Evolutionary conservation across 768 basidiomycete genomes (phyloP).

Genomic region (Myochromella boudieri): DNA sequence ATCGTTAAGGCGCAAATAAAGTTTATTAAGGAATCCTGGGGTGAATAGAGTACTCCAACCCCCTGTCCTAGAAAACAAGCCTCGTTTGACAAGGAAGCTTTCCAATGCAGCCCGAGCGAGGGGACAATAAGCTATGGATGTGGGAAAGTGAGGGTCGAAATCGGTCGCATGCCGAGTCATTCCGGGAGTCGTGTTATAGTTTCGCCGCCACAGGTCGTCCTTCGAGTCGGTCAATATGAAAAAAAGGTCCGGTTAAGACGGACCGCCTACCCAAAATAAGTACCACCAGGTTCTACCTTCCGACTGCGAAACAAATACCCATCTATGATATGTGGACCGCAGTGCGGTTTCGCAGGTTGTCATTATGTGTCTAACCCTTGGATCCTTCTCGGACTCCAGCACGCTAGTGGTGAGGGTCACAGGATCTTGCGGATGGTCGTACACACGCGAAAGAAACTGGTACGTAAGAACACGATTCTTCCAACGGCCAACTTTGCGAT

Average conservation of each 20-base stretch:
- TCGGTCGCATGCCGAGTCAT: slow-evolving; percentile 50
- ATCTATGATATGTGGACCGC: slow-evolving; percentile 50
- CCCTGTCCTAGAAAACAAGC: slow-evolving; percentile 48
- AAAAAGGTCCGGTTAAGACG: neutral
- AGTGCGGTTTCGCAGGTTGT: slow-evolving; percentile 44
- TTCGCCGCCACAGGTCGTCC: slow-evolving; percentile 79
- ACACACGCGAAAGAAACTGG: slow-evolving; percentile 60
- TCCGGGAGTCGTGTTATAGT: slow-evolving; percentile 53
- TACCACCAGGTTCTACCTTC: slow-evolving; percentile 74
- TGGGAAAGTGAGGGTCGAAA: slow-evolving; percentile 72
- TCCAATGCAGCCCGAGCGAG: slow-evolving; percentile 65
- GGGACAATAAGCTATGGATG: slow-evolving; percentile 73
- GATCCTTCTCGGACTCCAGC: slow-evolving; percentile 50
- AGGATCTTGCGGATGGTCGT: slow-evolving; percentile 51
- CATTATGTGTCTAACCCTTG: slow-evolving; percentile 54
- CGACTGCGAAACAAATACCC: slow-evolving; percentile 45
- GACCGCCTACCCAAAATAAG: slow-evolving; percentile 64
- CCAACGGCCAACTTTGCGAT: slow-evolving; percentile 44
- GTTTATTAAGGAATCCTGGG: slow-evolving; percentile 66
- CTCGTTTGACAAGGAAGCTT: slow-evolving; percentile 60
- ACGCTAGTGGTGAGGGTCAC: slow-evolving; percentile 42
- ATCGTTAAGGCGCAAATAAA: slow-evolving; percentile 72
- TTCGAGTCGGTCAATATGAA: slow-evolving; percentile 22
- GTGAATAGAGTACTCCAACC: slow-evolving; percentile 53
- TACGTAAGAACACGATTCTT: slow-evolving; percentile 62